Percentiles rank a stretch among this genome's conserved stretches.
Evolutionary conservation across 1,139 yeast species (phyloP).

Genomic region (Saccharomyces hybrid): DNA sequence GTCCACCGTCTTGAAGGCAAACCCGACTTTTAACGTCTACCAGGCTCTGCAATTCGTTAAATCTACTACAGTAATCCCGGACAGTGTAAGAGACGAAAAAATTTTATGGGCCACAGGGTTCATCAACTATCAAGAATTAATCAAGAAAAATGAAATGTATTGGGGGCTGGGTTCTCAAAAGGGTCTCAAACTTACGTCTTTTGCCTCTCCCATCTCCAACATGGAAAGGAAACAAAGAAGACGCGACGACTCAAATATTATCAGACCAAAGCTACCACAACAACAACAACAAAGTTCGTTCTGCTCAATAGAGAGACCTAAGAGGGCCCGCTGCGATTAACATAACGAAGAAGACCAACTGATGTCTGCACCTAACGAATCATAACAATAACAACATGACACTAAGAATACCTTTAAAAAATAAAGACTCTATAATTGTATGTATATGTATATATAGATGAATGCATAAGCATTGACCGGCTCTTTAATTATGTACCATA

Average conservation of each 20-base stretch:
- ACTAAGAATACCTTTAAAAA: background rate
- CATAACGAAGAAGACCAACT: background rate
- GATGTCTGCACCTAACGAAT: background rate
- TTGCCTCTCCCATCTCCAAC: background rate
- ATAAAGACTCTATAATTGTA: background rate
- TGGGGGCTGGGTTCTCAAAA: constrained; percentile 14
- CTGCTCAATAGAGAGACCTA: background rate
- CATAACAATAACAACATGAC: background rate
- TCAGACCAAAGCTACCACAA: background rate
- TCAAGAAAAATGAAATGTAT: constrained; percentile 19
- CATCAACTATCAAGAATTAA: constrained; percentile 23
- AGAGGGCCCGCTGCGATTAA: constrained; percentile 1
- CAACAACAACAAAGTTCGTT: background rate
- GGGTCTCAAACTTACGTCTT: background rate
- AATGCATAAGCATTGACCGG: constrained; percentile 1
- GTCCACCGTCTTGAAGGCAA: constrained; percentile 22
- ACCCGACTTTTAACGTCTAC: constrained; percentile 17
- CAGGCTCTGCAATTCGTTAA: constrained; percentile 28
- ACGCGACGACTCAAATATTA: background rate
- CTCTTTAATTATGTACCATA: background rate
- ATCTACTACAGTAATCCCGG: constrained; percentile 20
- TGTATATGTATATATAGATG: background rate
- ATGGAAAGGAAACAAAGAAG: background rate
- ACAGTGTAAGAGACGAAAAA: constrained; percentile 17
- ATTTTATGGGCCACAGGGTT: constrained; percentile 25